A percentile compares a stretch with the other conserved stretches of the same genome.
Conservation (phyloP, 352 stramenopile genomes). For the Hyphochytrium catenoides region DNA sequence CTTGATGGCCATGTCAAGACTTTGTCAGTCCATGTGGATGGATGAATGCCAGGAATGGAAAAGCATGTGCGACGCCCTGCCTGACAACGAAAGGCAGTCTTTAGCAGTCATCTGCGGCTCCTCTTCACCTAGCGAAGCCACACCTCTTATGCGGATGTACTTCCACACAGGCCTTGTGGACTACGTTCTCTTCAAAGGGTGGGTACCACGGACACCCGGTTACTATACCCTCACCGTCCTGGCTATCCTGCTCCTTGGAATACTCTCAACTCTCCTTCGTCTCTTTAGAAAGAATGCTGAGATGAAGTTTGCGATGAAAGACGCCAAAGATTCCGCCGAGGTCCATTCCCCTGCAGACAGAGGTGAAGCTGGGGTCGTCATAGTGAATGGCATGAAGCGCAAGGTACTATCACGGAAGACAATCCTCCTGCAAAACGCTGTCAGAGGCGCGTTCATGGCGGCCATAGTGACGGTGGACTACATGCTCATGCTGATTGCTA, state of each 20-base stretch:
- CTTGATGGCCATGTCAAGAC: no score
- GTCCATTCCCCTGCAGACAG: slow-evolving; percentile 1
- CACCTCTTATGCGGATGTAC: slow-evolving; percentile 5
- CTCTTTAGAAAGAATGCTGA: no score
- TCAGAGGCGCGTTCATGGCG: not conserved
- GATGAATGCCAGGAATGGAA: no score
- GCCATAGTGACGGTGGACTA: slow-evolving; percentile 5
- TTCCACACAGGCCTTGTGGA: slow-evolving; percentile 4
- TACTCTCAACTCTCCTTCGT: no score
- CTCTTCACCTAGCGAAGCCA: not conserved
- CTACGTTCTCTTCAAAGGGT: slow-evolving; percentile 4
- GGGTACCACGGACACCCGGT: not conserved
- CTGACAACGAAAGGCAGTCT: no score
- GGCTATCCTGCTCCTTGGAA: no score
- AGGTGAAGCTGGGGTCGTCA: not conserved
- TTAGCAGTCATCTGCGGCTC: no score
- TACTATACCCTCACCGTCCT: no score
- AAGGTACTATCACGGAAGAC: not conserved
- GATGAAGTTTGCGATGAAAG: no score
- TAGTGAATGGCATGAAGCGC: not conserved
- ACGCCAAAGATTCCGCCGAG: no score
- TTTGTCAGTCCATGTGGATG: no score
- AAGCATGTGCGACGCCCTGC: no score
- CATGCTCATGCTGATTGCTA: slow-evolving; percentile 6
- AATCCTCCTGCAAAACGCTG: not conserved